Conservation (phyloP, 1,284 basidiomycete species). For the Puccinia triticina region DNA sequence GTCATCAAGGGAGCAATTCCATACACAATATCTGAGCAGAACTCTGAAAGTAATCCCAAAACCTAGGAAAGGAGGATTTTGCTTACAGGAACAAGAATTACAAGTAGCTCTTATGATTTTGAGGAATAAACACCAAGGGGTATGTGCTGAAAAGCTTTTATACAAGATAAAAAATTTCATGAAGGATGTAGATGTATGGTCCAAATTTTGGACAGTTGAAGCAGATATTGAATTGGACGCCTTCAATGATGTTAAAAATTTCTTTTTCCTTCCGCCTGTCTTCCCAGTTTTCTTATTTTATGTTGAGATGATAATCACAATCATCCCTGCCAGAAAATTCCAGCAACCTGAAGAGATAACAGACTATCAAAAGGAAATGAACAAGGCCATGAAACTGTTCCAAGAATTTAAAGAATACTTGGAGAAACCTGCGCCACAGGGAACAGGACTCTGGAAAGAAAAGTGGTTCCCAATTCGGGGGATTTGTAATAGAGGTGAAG, state of each 20-base stretch:
- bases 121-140: too few relatives aligned
- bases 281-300: too few relatives aligned
- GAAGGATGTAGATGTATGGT: neutral
- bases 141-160: too few relatives aligned
- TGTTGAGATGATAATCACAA: neutral
- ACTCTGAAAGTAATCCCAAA: too few relatives aligned
- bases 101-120: too few relatives aligned
- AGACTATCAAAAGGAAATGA: neutral
- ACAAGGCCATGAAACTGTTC: neutral
- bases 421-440: neutral
- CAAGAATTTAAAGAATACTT: neutral
- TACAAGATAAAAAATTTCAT: neutral
- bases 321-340: neutral
- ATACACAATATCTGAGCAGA: too few relatives aligned
- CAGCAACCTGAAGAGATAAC: neutral
- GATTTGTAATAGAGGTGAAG: neutral
- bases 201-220: neutral
- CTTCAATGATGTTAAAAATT: neutral
- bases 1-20: too few relatives aligned
- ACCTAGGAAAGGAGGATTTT: too few relatives aligned
- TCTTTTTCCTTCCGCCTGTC: neutral
- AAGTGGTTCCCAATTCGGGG: neutral
- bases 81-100: too few relatives aligned
- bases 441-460: neutral
- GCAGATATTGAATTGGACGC: neutral